Percentiles rank a stretch among this genome's conserved stretches.
Conservation (phyloP, 2,329 filamentous ascomycete species). For the Diaporthe destruens region DNA sequence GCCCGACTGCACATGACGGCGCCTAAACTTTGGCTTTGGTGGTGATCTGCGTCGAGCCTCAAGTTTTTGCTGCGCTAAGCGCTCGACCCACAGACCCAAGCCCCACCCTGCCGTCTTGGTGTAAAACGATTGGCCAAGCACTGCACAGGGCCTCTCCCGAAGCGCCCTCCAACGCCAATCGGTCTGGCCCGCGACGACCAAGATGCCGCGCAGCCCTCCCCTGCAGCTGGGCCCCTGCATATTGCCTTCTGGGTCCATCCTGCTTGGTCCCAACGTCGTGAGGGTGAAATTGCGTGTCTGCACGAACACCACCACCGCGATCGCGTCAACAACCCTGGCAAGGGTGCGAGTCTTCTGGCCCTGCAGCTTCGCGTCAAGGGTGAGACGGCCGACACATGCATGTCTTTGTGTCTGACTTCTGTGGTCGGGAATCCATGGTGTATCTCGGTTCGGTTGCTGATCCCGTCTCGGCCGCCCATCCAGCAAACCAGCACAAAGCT, state of each 20-base stretch:
- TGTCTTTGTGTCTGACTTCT: slow-evolving; percentile 12
- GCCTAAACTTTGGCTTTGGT: slow-evolving; percentile 23
- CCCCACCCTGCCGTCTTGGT: slow-evolving; percentile 7
- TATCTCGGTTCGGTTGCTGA: slow-evolving; percentile 15
- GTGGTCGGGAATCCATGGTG: background rate
- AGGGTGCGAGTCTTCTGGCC: background rate
- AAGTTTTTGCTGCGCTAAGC: slow-evolving; percentile 24
- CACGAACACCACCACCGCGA: slow-evolving; percentile 8
- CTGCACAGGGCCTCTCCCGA: slow-evolving; percentile 15
- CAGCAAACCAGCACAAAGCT: background rate
- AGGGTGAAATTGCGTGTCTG: slow-evolving; percentile 28
- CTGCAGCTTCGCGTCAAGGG: slow-evolving; percentile 5
- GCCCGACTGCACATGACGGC: slow-evolving; percentile 34
- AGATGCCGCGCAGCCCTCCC: slow-evolving; percentile 37
- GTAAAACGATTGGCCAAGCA: slow-evolving; percentile 38
- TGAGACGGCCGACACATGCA: slow-evolving; percentile 1
- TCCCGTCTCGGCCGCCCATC: slow-evolving; percentile 7
- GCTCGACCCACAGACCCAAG: background rate
- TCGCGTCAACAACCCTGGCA: background rate
- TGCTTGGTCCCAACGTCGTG: slow-evolving; percentile 10
- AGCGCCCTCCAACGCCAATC: slow-evolving; percentile 40
- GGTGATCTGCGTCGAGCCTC: no score
- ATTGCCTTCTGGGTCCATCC: slow-evolving; percentile 10
- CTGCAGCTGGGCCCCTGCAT: slow-evolving; percentile 38
- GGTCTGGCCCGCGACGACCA: slow-evolving; percentile 18